These are phyloP conservation scores for Durotheca rogersii DNA, from an alignment of 495 filamentous ascomycete species.

Conservation along the genomic window DNA sequence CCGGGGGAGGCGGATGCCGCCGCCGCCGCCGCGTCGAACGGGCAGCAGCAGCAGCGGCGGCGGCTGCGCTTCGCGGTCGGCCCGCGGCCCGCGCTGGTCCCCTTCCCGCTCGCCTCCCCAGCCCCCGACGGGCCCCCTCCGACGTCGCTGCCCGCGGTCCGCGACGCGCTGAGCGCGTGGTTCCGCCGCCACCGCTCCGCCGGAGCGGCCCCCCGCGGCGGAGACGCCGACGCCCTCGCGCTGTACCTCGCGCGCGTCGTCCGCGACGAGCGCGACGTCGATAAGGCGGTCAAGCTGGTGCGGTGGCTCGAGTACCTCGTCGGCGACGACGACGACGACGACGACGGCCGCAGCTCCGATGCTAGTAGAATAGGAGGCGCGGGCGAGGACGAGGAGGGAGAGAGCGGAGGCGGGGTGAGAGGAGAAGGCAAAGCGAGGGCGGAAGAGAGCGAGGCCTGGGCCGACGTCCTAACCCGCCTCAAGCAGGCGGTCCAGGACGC, in stretches of 20 bases:
- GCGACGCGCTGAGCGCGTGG: slow-evolving; percentile 62
- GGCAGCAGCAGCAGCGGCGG: slow-evolving; percentile 15
- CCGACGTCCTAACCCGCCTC: slow-evolving; percentile 53
- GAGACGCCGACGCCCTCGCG: slow-evolving; percentile 71
- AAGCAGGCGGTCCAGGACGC: slow-evolving; percentile 61
- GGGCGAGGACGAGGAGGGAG: too few species aligned
- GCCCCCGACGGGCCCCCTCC: slow-evolving; percentile 36
- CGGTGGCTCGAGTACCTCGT: slow-evolving; percentile 75
- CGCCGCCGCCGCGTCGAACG: too few species aligned
- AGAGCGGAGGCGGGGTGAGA: too few species aligned
- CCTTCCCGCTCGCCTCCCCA: slow-evolving; percentile 37
- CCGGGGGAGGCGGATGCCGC: too few species aligned
- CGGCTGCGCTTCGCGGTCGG: slow-evolving; percentile 36
- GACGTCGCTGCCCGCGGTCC: slow-evolving; percentile 35
- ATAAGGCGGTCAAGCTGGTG: slow-evolving; percentile 66
- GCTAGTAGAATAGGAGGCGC: too few species aligned
- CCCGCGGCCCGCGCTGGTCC: slow-evolving; percentile 35
- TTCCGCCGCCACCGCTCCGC: slow-evolving; percentile 61
- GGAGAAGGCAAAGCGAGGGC: too few species aligned
- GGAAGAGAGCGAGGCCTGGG: slow-evolving; percentile 47
- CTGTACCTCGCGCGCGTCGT: slow-evolving; percentile 70
- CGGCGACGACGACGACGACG: slow-evolving; percentile 41
- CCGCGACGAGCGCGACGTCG: slow-evolving; percentile 69
- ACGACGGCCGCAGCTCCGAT: not conserved
- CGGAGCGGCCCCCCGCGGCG: slow-evolving; percentile 71